Percentiles rank a stretch among this genome's conserved stretches.
Evolutionary conservation across 495 filamentous ascomycete species (phyloP).

Genomic region (Cladorrhinum samala): DNA sequence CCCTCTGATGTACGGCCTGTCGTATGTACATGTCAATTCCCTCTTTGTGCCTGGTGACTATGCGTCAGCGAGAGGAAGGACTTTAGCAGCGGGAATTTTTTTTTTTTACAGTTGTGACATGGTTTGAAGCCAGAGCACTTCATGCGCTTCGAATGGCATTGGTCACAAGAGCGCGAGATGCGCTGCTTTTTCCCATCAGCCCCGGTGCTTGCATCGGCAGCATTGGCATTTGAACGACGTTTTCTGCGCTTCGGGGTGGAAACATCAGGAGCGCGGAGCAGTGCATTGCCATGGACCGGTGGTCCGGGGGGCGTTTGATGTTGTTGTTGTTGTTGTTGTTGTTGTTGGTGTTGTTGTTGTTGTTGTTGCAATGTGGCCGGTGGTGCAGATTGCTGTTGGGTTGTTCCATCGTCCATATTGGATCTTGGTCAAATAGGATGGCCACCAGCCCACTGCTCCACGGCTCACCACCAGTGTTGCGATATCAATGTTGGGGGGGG

Average conservation of each 20-base stretch:
- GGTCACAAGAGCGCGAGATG: conserved; percentile 19
- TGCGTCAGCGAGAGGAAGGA: background rate
- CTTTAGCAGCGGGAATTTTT: background rate
- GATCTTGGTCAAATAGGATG: background rate
- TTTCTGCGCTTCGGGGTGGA: background rate
- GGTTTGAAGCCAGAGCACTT: conserved; percentile 20
- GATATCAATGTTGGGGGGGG: background rate
- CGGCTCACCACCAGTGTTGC: too few relatives aligned
- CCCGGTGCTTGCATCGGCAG: background rate
- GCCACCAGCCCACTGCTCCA: too few relatives aligned
- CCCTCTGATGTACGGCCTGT: conserved; percentile 14
- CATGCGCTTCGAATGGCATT: conserved; percentile 6
- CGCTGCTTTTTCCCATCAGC: background rate
- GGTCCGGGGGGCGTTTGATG: background rate
- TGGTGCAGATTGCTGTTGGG: conserved; percentile 2
- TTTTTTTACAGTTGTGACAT: conserved; percentile 15
- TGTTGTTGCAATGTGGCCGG: background rate
- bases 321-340: background rate
- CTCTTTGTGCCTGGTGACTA: conserved; percentile 7
- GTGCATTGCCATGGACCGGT: conserved; percentile 1
- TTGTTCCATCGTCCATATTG: background rate
- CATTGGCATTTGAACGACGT: background rate
- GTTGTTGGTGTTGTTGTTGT: background rate
- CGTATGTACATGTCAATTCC: conserved; percentile 13
- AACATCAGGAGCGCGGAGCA: background rate